Percentiles rank a stretch among this genome's conserved stretches.
Conservation (phyloP, 306 rosid species). For the Rosa multiflora region DNA sequence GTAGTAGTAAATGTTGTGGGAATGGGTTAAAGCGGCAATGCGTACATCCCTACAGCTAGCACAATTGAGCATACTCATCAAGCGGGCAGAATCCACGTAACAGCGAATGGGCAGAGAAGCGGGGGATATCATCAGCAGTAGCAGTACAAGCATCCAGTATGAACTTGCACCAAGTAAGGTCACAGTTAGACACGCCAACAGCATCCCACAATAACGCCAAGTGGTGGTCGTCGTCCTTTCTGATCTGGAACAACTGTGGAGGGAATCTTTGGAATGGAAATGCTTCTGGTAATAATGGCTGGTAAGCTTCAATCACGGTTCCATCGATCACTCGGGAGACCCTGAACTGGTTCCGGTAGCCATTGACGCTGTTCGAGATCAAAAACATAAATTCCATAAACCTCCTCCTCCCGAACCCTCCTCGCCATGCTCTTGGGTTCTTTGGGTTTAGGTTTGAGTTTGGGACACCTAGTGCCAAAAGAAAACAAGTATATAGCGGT, state of each 20-base stretch:
- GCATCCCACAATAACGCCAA: background rate
- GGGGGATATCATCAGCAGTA: background rate
- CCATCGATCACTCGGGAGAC: background rate
- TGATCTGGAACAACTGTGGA: background rate
- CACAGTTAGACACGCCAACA: background rate
- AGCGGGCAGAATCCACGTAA: background rate
- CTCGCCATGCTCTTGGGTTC: background rate
- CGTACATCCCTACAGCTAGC: background rate
- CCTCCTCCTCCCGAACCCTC: background rate
- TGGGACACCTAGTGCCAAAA: background rate
- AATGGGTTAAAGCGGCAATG: background rate
- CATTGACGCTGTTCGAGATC: background rate
- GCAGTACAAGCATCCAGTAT: background rate
- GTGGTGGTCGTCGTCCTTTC: background rate
- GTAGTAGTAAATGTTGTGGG: too few species aligned
- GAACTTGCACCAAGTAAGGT: background rate
- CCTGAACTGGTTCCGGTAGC: background rate
- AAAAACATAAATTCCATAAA: background rate
- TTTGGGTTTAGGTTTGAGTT: background rate
- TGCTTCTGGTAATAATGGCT: background rate
- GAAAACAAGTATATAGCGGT: background rate
- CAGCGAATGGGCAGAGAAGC: background rate
- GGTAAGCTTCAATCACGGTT: background rate
- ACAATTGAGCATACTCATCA: background rate
- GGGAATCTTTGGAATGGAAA: background rate